Evolutionary conservation across 495 filamentous ascomycete species (phyloP), one percentile per base, ranked within the genome.

Genomic region (Penicillium argentinense): DNA sequence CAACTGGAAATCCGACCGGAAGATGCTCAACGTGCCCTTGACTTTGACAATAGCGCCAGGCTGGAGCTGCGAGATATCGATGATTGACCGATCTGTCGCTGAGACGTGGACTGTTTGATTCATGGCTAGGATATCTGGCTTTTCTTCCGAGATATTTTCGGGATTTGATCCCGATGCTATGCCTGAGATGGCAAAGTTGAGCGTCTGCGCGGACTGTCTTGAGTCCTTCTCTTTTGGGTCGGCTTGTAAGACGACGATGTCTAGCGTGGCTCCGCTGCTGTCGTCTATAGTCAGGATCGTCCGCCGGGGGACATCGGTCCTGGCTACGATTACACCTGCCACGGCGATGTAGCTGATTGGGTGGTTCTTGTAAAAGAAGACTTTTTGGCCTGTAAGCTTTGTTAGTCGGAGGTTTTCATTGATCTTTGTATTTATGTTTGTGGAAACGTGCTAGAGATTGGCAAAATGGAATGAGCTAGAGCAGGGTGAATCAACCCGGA

Each of bases 291-390:
- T 87, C 32, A 89, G 78, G 45, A 88, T 66, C 14, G 76, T 80
- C 47, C 76, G 79, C 4, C 68, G 73, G 9, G 73, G 60, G 43
- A 73, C 77, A 14, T 89, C 81, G 47, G 89, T 84, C 42, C 90
- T 73, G 9, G 87, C 86, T 37, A 95, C 85, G 14, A 98, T 77
- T 9, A 77, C 21, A 9, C 92, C 93, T 17, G 85, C 77, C 13
- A 97, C 55, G 51, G 84, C 81, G 29, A 93, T 81, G 79, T 83
- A 96, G 75, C 83, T 84, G 48, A 97, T 86, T 0, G 95, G 93
- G 65, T 97, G 90, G 71, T 97, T 97, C 25, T 77, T 59, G 71
- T 85, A 75, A 71, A 92, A 91, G 70, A 81, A 93, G 14, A 92
- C 68, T 55, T 83, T 71, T 63, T 88, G 83, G 42, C 80, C 85